Evolutionary conservation across 495 filamentous ascomycete species (phyloP).

Genomic region (Pyrenopolyporus hunteri): DNA sequence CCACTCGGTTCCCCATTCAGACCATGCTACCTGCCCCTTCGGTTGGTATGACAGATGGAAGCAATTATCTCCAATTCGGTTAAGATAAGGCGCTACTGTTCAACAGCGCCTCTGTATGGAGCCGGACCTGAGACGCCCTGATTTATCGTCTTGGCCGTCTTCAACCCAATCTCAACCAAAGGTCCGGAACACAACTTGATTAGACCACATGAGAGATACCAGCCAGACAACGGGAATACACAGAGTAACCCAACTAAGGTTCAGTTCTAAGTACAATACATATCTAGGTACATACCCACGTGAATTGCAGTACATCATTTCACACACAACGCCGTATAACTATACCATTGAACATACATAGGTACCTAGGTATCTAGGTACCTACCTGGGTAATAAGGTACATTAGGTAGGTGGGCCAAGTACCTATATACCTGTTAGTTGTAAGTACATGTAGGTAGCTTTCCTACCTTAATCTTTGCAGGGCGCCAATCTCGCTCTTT

Average conservation of each 20-base stretch:
- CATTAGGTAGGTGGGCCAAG: too few species aligned
- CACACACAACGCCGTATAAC: too few species aligned
- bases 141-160: background rate
- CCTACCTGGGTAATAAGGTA: too few species aligned
- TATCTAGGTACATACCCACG: too few species aligned
- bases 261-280: too few species aligned
- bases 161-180: constrained; percentile 22
- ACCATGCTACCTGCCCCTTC: background rate
- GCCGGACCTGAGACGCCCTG: background rate
- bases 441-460: background rate
- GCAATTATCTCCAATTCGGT: constrained; percentile 20
- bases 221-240: background rate
- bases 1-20: constrained; percentile 7
- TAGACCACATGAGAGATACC: constrained; percentile 9
- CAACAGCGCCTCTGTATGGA: constrained; percentile 4
- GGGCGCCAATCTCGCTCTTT: constrained; percentile 8
- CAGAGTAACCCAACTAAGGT: too few species aligned
- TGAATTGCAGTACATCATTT: too few species aligned
- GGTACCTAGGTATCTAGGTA: too few species aligned
- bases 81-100: constrained; percentile 4
- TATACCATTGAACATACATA: too few species aligned
- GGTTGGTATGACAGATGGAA: background rate
- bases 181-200: background rate
- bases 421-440: too few species aligned
- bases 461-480: background rate